Conservation (phyloP, 75 land plant species). For the Pinus taeda region DNA sequence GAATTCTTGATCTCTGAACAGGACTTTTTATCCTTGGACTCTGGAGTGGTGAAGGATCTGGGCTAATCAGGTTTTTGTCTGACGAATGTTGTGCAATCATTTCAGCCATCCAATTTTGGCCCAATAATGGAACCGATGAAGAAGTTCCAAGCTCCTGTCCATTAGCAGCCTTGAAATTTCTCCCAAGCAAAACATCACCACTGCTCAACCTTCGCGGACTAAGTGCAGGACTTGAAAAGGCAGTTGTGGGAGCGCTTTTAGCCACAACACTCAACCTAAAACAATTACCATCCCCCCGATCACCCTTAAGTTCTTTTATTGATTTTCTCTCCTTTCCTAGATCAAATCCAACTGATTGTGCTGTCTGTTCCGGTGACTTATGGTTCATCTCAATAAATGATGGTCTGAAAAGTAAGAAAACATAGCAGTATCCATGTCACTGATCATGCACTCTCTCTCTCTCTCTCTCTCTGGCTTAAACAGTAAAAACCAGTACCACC, state of each 20-base stretch:
- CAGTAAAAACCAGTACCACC: too few relatives aligned
- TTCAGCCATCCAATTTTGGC: slow-evolving; percentile 14
- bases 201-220: slow-evolving; percentile 46
- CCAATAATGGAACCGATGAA: slow-evolving; percentile 25
- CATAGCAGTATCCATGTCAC: too few relatives aligned
- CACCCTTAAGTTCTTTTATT: neutral
- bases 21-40: slow-evolving; percentile 42
- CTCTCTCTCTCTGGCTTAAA: too few relatives aligned
- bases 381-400: neutral
- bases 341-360: slow-evolving; percentile 2
- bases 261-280: neutral
- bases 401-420: neutral
- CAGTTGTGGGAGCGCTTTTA: slow-evolving; percentile 56
- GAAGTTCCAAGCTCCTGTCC: slow-evolving; percentile 36
- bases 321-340: neutral
- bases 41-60: slow-evolving; percentile 38
- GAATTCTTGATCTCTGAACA: slow-evolving; percentile 12
- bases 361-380: neutral
- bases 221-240: slow-evolving; percentile 40
- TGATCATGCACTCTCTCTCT: too few relatives aligned
- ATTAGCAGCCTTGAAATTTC: slow-evolving; percentile 8
- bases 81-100: slow-evolving; percentile 21
- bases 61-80: slow-evolving; percentile 25
- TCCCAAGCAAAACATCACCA: slow-evolving; percentile 17
- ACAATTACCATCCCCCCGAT: neutral